Evolutionary conservation across 1,139 yeast genomes (phyloP), one percentile per base, ranked within the genome.

Genomic region (Sporopachydermia cereana): DNA sequence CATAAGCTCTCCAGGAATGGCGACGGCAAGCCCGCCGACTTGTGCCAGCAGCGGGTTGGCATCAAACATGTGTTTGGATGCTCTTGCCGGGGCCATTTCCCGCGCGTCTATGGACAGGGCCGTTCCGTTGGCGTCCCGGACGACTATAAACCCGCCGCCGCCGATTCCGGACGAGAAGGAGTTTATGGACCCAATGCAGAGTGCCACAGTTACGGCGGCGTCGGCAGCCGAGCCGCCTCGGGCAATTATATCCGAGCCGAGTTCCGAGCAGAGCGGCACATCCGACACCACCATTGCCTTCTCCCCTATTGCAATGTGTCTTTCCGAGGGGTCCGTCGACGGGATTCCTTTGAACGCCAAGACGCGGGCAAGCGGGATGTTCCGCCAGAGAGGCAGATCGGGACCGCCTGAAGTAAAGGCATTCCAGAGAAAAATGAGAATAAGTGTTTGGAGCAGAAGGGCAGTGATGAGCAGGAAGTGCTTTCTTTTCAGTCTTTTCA

Each of bases 141-240:
- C 76, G 1, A 83, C 71, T 43, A 84, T 81, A 56, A 74, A 85
- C 0, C 83, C 84, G 7, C 96, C 96, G 2, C 97, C 98, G 1
- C 98, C 98, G 43, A 89, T 77, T 0, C 98, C 97, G 2, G 93
- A 78, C 43, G 89, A 81, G 57, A 79, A 88, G 49, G 88, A 79
- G 57, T 85, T 84, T 39, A 85, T 64, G 47, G 85, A 71, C 2
- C 97, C 97, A 34, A 91, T 77, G 59, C 98, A 91, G 24, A 91
- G 67, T 0, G 95, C 86, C 18, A 85, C 84, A 0, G 95, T 83
- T 2, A 91, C 80, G 0, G 95, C 86, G 0, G 96, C 95, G 59
- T 91, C 97, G 0, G 95, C 96, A 1, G 96, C 96, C 44, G 82
- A 83, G 2, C 91, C 91, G 17, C 73, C 72, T 42, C 54, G 56